A percentile compares a stretch with the other conserved stretches of the same genome.
These are phyloP conservation scores for Acanthamoeba healyi DNA, from an alignment of 208 protist genomes.

Conservation along the genomic window DNA sequence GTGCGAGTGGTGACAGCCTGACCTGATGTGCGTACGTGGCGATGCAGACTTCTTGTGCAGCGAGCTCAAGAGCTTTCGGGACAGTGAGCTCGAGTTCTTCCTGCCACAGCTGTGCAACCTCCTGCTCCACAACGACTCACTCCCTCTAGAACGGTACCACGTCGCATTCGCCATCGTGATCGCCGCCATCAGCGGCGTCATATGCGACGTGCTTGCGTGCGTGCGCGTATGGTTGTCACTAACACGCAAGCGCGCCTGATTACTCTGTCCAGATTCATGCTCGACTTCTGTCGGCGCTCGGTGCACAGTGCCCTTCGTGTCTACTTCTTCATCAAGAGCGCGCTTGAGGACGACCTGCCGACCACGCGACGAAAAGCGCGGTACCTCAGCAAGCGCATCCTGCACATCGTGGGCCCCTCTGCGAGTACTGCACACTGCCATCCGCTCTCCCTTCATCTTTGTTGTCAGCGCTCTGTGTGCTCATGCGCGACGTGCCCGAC, in stretches of 20 bases:
- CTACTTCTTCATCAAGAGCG: slow-evolving; percentile 43
- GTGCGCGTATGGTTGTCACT: too few relatives aligned
- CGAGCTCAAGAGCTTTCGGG: slow-evolving; percentile 35
- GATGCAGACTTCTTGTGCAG: background rate
- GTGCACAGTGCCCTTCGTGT: slow-evolving; percentile 18
- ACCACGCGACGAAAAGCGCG: background rate
- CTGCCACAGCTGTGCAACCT: slow-evolving; percentile 64
- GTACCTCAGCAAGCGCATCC: background rate
- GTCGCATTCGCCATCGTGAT: background rate
- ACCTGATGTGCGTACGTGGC: background rate
- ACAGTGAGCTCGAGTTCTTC: slow-evolving; percentile 51
- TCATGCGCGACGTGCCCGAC: background rate
- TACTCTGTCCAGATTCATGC: slow-evolving; percentile 6
- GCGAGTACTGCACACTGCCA: background rate
- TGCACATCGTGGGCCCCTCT: slow-evolving; percentile 33
- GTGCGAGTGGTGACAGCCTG: background rate
- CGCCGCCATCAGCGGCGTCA: too few relatives aligned
- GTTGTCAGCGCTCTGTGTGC: background rate
- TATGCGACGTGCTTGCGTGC: background rate
- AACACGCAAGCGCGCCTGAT: background rate
- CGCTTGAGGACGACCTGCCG: slow-evolving; percentile 45
- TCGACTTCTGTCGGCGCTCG: slow-evolving; percentile 10
- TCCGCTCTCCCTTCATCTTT: background rate
- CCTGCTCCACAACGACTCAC: background rate
- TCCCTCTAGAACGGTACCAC: background rate